Percentiles rank a stretch among this genome's conserved stretches.
Evolutionary conservation across 306 rosid species (phyloP).

Genomic region (Fragaria iinumae): DNA sequence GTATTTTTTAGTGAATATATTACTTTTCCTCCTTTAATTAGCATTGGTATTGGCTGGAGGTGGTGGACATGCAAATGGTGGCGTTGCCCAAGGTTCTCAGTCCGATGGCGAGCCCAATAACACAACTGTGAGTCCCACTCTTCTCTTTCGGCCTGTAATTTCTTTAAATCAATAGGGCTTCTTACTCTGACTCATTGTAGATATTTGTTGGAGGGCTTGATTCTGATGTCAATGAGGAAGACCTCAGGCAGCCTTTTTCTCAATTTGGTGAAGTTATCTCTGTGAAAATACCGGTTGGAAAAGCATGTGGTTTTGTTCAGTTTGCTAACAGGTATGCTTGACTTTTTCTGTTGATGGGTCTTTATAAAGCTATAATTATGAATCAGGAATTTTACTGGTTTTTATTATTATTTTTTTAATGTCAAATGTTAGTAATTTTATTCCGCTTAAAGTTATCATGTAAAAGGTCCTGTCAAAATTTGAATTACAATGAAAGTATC

Average conservation of each 20-base stretch:
- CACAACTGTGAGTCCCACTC: conserved; percentile 74
- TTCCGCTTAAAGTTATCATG: not conserved
- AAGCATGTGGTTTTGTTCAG: conserved; percentile 99
- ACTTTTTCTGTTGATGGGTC: not conserved
- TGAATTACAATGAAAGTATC: not conserved
- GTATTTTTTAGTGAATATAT: not conserved
- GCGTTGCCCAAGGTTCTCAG: conserved; percentile 69
- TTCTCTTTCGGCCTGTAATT: conserved; percentile 3
- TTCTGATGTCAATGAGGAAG: conserved; percentile 87
- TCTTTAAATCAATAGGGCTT: conserved; percentile 12
- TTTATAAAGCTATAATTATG: not conserved
- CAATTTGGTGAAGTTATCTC: conserved; percentile 89
- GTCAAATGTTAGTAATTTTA: not conserved
- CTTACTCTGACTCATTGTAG: conserved; percentile 41
- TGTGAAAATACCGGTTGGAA: conserved; percentile 89
- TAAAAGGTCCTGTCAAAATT: not conserved
- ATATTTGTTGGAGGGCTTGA: conserved; percentile 99
- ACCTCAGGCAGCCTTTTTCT: conserved; percentile 85
- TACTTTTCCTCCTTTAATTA: conserved; percentile 33
- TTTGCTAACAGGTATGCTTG: conserved; percentile 75
- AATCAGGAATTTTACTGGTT: not conserved
- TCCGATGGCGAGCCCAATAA: conserved; percentile 74
- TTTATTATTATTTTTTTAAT: not conserved
- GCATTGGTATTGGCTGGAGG: conserved; percentile 93
- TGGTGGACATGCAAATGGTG: conserved; percentile 84